Evolutionary conservation across 2,329 filamentous ascomycete species (phyloP).

Genomic region (Pseudogymnoascus sp.): DNA sequence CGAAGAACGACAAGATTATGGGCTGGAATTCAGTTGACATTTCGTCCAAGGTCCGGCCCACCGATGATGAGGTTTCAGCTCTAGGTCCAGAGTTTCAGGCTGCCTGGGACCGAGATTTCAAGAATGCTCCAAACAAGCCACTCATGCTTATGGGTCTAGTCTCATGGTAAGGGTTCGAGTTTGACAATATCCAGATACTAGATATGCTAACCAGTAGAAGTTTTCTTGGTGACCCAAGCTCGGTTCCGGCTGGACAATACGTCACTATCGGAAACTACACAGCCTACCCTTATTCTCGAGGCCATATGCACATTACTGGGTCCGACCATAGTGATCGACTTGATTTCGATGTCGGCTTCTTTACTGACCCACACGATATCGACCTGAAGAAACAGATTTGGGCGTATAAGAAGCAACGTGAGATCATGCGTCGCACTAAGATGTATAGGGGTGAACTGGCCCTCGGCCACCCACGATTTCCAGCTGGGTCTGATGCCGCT

Average conservation of each 20-base stretch:
- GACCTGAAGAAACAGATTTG: constrained; percentile 45
- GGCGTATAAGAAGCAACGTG: constrained; percentile 55
- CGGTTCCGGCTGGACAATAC: background rate
- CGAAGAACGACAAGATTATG: constrained; percentile 42
- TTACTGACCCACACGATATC: constrained; percentile 46
- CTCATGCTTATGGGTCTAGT: constrained; percentile 48
- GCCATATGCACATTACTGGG: constrained; percentile 1
- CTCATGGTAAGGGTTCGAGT: background rate
- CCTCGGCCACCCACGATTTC: constrained; percentile 35
- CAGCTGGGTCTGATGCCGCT: constrained; percentile 33
- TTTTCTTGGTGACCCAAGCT: constrained; percentile 39
- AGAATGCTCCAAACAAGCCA: constrained; percentile 22
- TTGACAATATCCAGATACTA: background rate
- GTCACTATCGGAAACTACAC: background rate
- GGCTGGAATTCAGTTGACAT: constrained; percentile 52
- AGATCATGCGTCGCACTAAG: constrained; percentile 47
- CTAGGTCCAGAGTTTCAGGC: constrained; percentile 47
- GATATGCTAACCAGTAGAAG: constrained; percentile 20
- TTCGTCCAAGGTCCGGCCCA: constrained; percentile 50
- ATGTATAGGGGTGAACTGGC: constrained; percentile 40
- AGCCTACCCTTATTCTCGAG: background rate
- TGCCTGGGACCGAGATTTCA: constrained; percentile 52
- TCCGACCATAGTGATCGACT: constrained; percentile 18
- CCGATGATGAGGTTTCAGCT: constrained; percentile 45
- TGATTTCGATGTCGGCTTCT: constrained; percentile 49